Conservation (phyloP, 257 asterid genomes). For the Mentha longifolia region DNA sequence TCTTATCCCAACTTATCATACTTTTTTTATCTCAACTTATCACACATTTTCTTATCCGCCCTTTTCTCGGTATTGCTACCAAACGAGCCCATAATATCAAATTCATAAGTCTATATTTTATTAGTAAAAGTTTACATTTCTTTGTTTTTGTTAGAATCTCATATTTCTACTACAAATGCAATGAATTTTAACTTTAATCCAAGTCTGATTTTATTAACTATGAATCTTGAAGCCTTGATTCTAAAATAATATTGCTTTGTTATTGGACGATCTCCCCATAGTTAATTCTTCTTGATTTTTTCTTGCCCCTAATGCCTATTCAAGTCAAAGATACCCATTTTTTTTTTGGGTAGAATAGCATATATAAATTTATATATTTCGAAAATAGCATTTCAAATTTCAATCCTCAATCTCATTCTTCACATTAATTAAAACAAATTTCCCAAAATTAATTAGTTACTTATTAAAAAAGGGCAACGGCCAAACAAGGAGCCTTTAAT, state of each 20-base stretch:
- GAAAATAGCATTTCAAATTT: background rate
- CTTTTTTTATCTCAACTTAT: no score
- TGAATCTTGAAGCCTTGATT: background rate
- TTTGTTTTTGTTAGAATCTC: background rate
- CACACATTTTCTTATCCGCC: no score
- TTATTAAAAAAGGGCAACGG: background rate
- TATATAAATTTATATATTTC: background rate
- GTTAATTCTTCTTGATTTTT: background rate
- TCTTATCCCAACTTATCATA: no score
- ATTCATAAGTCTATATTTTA: no score
- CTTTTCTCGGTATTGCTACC: no score
- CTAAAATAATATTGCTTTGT: background rate
- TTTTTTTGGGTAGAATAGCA: background rate
- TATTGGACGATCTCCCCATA: background rate
- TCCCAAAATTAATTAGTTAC: background rate
- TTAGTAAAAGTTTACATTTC: background rate
- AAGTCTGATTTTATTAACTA: background rate
- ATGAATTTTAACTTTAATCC: background rate
- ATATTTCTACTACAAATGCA: background rate
- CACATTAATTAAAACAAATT: background rate
- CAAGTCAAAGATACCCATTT: background rate
- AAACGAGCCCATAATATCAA: no score
- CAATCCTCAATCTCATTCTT: constrained; percentile 4
- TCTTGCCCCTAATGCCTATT: background rate
- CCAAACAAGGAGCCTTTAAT: background rate